Evolutionary conservation across 768 basidiomycete species (phyloP).

Genomic region (Fibroporia radiculosa): DNA sequence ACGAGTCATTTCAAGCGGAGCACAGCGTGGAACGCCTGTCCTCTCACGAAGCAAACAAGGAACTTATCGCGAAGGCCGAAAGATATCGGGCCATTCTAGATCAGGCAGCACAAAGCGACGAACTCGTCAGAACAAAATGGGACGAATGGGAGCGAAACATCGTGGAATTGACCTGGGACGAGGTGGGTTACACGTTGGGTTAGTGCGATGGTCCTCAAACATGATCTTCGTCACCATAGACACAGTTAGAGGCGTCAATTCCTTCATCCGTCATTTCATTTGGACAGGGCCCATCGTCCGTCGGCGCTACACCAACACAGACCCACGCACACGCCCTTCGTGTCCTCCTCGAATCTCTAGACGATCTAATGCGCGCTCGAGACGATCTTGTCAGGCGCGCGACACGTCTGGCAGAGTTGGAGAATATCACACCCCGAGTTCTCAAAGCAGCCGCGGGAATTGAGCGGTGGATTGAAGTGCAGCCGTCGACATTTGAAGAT

Average conservation of each 20-base stretch:
- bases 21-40: slow-evolving; percentile 43
- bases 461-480: slow-evolving; percentile 60
- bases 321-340: slow-evolving; percentile 65
- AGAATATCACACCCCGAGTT: slow-evolving; percentile 69
- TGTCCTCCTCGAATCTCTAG: slow-evolving; percentile 69
- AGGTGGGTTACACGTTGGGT: slow-evolving; percentile 26
- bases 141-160: slow-evolving; percentile 79
- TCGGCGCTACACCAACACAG: slow-evolving; percentile 31
- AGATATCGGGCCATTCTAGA: slow-evolving; percentile 66
- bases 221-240: slow-evolving; percentile 29
- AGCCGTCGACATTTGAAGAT: slow-evolving; percentile 84
- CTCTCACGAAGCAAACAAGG: slow-evolving; percentile 74
- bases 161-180: slow-evolving; percentile 60
- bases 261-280: slow-evolving; percentile 51
- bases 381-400: slow-evolving; percentile 59
- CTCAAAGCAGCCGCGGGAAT: slow-evolving; percentile 58
- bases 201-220: background rate
- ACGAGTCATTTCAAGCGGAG: slow-evolving; percentile 59
- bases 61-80: slow-evolving; percentile 61
- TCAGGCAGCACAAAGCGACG: slow-evolving; percentile 71
- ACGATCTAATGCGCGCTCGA: slow-evolving; percentile 58
- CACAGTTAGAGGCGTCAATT: slow-evolving; percentile 54
- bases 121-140: slow-evolving; percentile 75
- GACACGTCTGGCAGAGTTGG: slow-evolving; percentile 48
- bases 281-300: background rate